phyloP scores from a whole-genome alignment of 2,329 filamentous ascomycete species.

The Hypoxylon sp. region DNA sequence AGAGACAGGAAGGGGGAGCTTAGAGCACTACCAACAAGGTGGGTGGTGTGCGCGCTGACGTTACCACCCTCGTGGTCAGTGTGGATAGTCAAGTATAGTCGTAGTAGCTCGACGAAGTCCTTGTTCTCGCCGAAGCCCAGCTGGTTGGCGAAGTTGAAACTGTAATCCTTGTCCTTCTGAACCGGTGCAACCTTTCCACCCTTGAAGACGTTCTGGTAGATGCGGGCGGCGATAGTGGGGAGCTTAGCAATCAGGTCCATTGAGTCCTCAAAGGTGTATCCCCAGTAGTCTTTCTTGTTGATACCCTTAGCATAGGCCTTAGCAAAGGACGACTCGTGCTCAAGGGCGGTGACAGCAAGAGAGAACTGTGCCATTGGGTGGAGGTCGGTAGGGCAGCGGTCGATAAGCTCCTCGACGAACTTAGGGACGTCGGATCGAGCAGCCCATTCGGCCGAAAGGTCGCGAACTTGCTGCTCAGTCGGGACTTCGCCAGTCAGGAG shows the following conservation, averaged over 20 bases:
- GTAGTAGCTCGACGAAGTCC: conserved; percentile 98
- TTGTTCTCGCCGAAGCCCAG: conserved; percentile 95
- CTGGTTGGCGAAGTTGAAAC: conserved; percentile 99
- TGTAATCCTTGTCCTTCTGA: conserved; percentile 99
- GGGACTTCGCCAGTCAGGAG: conserved; percentile 98
- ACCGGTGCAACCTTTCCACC: conserved; percentile 96
- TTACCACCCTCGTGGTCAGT: conserved; percentile 99
- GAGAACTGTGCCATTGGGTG: conserved; percentile 99
- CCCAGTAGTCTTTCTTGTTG: conserved; percentile 99
- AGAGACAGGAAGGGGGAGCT: conserved; percentile 98
- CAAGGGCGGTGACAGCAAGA: conserved; percentile 95
- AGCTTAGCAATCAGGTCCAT: conserved; percentile 99
- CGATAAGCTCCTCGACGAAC: conserved; percentile 99
- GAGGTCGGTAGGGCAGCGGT: conserved; percentile 98
- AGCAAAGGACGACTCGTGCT: conserved; percentile 97
- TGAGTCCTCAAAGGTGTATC: conserved; percentile 98
- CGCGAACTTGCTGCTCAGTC: conserved; percentile 97
- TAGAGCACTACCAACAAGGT: conserved; percentile 95
- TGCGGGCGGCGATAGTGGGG: conserved; percentile 95
- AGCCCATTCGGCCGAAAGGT: conserved; percentile 98
- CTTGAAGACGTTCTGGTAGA: conserved; percentile 99
- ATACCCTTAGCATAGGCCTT: conserved; percentile 99
- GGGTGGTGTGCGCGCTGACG: conserved; percentile 97
- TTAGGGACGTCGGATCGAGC: conserved; percentile 97
- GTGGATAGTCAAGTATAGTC: conserved; percentile 99